Evolutionary conservation across 2,329 filamentous ascomycete genomes (phyloP).

Genomic region (Botryotinia narcissicola): DNA sequence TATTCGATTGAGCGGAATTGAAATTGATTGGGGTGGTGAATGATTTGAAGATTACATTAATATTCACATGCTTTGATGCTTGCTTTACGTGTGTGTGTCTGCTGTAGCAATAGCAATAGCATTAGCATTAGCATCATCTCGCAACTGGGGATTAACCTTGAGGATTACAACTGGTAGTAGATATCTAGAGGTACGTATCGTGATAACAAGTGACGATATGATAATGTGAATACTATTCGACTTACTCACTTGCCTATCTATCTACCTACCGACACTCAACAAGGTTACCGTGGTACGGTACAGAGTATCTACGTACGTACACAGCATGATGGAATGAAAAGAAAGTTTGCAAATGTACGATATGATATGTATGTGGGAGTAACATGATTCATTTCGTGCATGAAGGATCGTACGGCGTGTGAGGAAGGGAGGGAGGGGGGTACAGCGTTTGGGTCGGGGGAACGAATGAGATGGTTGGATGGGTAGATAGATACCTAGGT

Average conservation of each 20-base stretch:
- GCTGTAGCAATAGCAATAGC: neutral
- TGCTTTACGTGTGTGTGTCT: neutral
- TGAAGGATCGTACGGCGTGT: neutral
- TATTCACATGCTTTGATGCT: neutral
- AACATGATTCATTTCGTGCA: neutral
- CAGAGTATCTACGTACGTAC: neutral
- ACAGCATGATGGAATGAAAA: neutral
- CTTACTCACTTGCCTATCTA: accelerated
- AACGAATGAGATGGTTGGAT: neutral
- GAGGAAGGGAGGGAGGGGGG: too few species aligned
- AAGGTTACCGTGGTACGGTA: neutral
- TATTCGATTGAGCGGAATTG: neutral
- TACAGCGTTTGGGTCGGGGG: neutral
- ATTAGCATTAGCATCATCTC: neutral
- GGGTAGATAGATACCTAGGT: neutral
- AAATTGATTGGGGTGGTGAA: neutral
- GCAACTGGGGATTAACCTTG: too few species aligned
- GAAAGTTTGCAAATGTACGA: neutral
- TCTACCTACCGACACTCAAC: neutral
- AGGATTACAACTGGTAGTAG: too few species aligned
- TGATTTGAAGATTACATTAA: neutral
- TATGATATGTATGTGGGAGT: too few species aligned
- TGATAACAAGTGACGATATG: neutral
- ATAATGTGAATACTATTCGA: neutral
- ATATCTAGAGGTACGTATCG: too few species aligned